Base-by-base conservation (phyloP, 2,329 filamentous ascomycete genomes). In the Madurella fahalii region DNA sequence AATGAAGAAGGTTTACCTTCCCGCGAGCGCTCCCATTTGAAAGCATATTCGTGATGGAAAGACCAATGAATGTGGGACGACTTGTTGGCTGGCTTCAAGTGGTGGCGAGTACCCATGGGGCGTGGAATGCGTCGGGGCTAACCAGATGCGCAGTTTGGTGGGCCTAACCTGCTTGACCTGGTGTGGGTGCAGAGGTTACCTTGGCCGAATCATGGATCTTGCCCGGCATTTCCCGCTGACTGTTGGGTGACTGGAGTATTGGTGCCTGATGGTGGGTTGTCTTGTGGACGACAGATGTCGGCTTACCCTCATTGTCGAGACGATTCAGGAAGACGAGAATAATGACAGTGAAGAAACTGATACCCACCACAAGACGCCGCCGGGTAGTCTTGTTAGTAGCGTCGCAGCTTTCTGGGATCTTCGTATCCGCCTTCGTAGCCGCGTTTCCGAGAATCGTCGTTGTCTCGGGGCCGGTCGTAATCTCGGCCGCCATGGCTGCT, bases 371-470 rank as follows among this genome's bases (percentile, higher is more conserved):
- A 71, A 71, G 68, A 72, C 67, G 61, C 58, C 67, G 61, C 58
- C 49, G 43, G 48, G 43, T 58, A 64, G 68, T 70, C 68, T 69
- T 68, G 67, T 74, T 75, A 85, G 72, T 86, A 86, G 60, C 83
- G 81, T 60, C 83, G 82, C 58, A 85, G 68, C 71, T 86, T 86
- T 55, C 81, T 73, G 47, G 83, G 81, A 71, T 96, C 92, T 67
- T 96, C 90, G 73, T 92, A 86, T 61, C 83, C 81, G 68, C 87
- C 87, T 50, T 95, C 91, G 71, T 88, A 90, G 50, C 84, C 79
- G 68, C 86, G 83, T 77, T 89, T 81, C 68, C 82, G 72, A 71
- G 74, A 80, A 62, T 84, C 81, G 50, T 83, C 80, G 50, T 58
- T 41, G 48, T 64, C 61, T 50, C 61, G 52, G 45, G 77, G 77